Evolutionary conservation across 176 grass and related monocot species (phyloP), one percentile per base, ranked within the genome.

Genomic region (Eragrostis nindensis): DNA sequence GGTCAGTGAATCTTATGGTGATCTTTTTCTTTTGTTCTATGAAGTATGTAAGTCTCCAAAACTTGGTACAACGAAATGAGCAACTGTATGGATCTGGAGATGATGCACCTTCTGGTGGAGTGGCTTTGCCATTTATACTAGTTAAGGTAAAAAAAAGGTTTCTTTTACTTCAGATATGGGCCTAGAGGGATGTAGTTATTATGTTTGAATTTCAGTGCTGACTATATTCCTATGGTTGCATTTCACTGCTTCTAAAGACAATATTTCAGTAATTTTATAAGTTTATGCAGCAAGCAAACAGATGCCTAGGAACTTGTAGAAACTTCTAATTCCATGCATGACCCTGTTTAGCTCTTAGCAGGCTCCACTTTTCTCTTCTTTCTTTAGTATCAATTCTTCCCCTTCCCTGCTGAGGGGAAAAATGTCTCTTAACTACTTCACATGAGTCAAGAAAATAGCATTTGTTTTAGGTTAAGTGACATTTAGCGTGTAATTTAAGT

Each of bases 91-190:
- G 88, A 77, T 95, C 82, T 2, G 96, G 86, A 82, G 86, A 93
- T 86, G 86, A 93, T 86, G 54, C 82, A 82, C 96, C 96, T 76
- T 91, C 96, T 0, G 96, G 96, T 21, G 92, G 88, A 57, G 96
- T 98, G 89, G 86, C 96, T 71, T 89, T 98, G 84, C 96, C 96
- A 62, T 98, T 98, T 84, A 98, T 95, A 74, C 91, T 98, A 66
- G 90, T 95, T 87, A 84, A 98, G 92, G 96, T 98, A 88, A 67
- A 76, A 52, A 39, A 70, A 18, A 62, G 32, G 54, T 14, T 81
- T 77, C 21, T 40, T 30, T 32, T 56, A 68, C 43, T 50, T 66
- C 56, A 71, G 8, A 64, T 80, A 54, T 47, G 7, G 13, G 19
- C 36, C 55, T 80, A 63, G 27, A 63, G 27, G n/a, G 9, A 49